Conservation (phyloP, 805 yeast species). For the Dipodascus albidus region DNA sequence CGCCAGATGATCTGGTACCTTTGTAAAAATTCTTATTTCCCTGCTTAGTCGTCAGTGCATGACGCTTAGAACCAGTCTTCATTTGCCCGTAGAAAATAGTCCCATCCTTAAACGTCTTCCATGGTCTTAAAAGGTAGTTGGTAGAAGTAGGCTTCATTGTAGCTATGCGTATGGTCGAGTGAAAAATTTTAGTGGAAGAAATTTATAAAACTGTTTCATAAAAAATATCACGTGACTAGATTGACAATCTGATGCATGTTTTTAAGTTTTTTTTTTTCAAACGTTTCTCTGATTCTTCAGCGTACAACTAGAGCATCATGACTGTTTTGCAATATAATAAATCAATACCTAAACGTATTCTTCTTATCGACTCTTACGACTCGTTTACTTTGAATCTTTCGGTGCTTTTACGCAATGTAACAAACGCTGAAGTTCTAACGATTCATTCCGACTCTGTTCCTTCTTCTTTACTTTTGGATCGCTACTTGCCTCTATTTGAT, state of each 20-base stretch:
- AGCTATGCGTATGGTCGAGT: neutral
- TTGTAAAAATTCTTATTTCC: constrained; percentile 92
- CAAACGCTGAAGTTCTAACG: constrained; percentile 39
- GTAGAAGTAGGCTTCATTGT: constrained; percentile 26
- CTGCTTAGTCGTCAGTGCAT: constrained; percentile 75
- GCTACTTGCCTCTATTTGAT: constrained; percentile 43
- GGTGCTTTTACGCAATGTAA: constrained; percentile 43
- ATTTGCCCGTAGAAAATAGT: constrained; percentile 70
- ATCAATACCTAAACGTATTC: constrained; percentile 26
- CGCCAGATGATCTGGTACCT: constrained; percentile 93
- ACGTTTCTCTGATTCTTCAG: too few species aligned
- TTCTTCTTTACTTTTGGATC: constrained; percentile 24
- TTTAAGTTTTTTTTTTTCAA: neutral
- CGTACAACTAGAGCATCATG: too few species aligned
- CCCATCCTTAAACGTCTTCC: constrained; percentile 80
- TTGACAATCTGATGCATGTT: neutral
- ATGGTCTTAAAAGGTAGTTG: constrained; percentile 61
- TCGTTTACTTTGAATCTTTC: constrained; percentile 83
- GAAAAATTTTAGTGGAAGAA: neutral
- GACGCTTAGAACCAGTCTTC: constrained; percentile 71
- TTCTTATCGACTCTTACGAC: constrained; percentile 86
- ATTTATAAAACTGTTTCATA: neutral
- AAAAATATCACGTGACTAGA: neutral
- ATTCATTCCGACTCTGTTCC: constrained; percentile 52
- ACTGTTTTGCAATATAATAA: neutral